phyloP scores from a whole-genome alignment of 495 filamentous ascomycete species.

The Xeromyces bisporus region DNA sequence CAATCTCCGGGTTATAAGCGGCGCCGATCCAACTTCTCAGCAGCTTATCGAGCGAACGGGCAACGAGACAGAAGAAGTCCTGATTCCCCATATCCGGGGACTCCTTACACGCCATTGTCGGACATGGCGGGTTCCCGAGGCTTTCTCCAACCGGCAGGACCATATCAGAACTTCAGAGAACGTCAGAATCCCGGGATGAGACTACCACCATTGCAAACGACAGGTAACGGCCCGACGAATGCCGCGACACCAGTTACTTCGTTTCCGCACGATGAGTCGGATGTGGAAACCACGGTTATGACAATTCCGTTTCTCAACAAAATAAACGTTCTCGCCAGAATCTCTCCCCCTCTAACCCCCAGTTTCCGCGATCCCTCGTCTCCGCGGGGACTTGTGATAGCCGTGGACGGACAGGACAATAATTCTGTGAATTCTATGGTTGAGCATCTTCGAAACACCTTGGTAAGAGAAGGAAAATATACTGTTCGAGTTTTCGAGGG shows the following conservation, averaged over 20 bases:
- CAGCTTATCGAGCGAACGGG: slow-evolving; percentile 10
- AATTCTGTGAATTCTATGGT: slow-evolving; percentile 36
- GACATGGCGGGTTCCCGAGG: slow-evolving; percentile 15
- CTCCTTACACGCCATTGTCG: slow-evolving; percentile 16
- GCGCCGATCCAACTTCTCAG: slow-evolving; percentile 30
- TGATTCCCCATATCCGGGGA: slow-evolving; percentile 16
- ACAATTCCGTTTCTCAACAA: slow-evolving; percentile 54
- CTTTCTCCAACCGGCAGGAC: slow-evolving; percentile 20
- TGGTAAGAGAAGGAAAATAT: slow-evolving; percentile 42
- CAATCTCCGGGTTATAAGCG: slow-evolving; percentile 38
- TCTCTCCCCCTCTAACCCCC: slow-evolving; percentile 45
- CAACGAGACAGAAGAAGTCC: slow-evolving; percentile 20
- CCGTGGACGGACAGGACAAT: slow-evolving; percentile 57
- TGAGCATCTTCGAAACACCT: slow-evolving; percentile 40
- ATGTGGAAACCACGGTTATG: slow-evolving; percentile 55
- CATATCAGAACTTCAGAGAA: slow-evolving; percentile 10
- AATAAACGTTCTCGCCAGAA: slow-evolving; percentile 48
- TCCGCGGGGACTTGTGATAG: slow-evolving; percentile 59
- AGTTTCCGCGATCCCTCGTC: slow-evolving; percentile 20
- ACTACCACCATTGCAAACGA: slow-evolving; percentile 44
- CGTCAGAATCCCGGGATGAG: slow-evolving; percentile 26
- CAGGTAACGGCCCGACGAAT: slow-evolving; percentile 1
- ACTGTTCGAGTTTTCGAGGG: slow-evolving; percentile 33
- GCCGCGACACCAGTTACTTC: slow-evolving; percentile 16
- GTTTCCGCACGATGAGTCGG: slow-evolving; percentile 16